These are phyloP conservation scores for Sporothrix euskadiensis DNA, from an alignment of 2,329 filamentous ascomycete genomes.

Conservation along the genomic window DNA sequence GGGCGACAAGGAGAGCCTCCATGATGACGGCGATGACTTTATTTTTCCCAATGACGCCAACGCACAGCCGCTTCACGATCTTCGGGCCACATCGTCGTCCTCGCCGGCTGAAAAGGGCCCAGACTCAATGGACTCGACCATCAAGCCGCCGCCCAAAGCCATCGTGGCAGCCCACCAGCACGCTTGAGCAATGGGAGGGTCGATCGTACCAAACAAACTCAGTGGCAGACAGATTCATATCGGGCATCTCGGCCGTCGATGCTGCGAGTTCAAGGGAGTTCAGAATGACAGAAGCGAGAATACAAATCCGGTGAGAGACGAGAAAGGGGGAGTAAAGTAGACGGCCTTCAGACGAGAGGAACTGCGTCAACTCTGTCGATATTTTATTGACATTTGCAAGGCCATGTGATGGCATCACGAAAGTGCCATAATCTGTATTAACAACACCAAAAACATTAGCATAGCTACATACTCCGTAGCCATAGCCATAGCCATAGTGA, in stretches of 20 bases:
- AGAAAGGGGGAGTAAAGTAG: not conserved
- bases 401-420: not conserved
- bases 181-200: not conserved
- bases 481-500: not conserved
- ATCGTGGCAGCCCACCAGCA: slow-evolving; percentile 24
- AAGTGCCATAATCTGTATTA: not conserved
- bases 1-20: slow-evolving; percentile 33
- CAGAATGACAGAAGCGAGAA: not conserved
- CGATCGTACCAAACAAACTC: too few species aligned
- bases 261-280: not conserved
- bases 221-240: not conserved
- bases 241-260: not conserved
- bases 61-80: slow-evolving; percentile 26
- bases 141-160: slow-evolving; percentile 23
- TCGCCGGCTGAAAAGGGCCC: slow-evolving; percentile 23
- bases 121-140: not conserved
- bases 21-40: slow-evolving; percentile 28
- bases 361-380: not conserved
- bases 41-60: slow-evolving; percentile 25
- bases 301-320: not conserved
- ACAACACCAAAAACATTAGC: not conserved
- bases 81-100: slow-evolving; percentile 13
- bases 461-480: not conserved
- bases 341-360: not conserved
- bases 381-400: not conserved